A percentile compares a stretch with the other conserved stretches of the same genome.
Conservation (phyloP, 495 filamentous ascomycete genomes). For the Aspergillus saccharolyticus region DNA sequence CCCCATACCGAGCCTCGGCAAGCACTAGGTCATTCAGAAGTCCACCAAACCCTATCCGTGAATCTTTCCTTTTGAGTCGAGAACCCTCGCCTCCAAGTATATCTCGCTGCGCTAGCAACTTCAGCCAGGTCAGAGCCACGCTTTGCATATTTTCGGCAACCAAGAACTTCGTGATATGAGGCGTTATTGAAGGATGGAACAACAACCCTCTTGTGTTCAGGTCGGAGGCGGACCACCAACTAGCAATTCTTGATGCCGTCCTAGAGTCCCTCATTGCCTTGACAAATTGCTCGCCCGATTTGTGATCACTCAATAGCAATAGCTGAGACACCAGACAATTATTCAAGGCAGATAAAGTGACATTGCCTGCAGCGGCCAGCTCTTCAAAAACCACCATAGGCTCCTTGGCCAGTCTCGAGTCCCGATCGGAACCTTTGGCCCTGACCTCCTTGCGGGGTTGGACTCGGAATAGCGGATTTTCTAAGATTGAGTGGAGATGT, state of each 20-base stretch:
- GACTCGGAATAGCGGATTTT: conserved; percentile 33
- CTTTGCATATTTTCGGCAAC: conserved; percentile 34
- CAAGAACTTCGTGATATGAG: conserved; percentile 34
- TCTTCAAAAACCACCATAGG: conserved; percentile 42
- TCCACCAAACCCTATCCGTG: conserved; percentile 21
- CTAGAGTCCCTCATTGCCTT: conserved; percentile 31
- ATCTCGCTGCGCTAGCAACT: conserved; percentile 27
- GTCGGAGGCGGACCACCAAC: conserved; percentile 42
- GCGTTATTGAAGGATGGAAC: conserved; percentile 21
- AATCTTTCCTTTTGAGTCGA: conserved; percentile 6
- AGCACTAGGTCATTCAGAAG: conserved; percentile 29
- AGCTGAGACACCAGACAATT: conserved; percentile 35
- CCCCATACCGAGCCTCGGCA: conserved; percentile 34
- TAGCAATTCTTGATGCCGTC: conserved; percentile 29
- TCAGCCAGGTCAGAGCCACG: conserved; percentile 31
- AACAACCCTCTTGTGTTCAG: conserved; percentile 21
- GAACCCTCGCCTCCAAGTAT: conserved; percentile 7
- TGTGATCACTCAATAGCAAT: conserved; percentile 18
- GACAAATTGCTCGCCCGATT: conserved; percentile 12
- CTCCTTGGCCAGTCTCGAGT: conserved; percentile 24
- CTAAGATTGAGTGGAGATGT: conserved; percentile 62
- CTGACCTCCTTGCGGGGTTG: conserved; percentile 2
- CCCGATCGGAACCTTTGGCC: conserved; percentile 6
- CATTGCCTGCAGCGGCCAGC: conserved; percentile 33
- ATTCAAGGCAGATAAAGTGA: conserved; percentile 17